Percentiles rank a stretch among this genome's conserved stretches.
Conservation (phyloP, 2,329 filamentous ascomycete species). For the Colletotrichum musicola region DNA sequence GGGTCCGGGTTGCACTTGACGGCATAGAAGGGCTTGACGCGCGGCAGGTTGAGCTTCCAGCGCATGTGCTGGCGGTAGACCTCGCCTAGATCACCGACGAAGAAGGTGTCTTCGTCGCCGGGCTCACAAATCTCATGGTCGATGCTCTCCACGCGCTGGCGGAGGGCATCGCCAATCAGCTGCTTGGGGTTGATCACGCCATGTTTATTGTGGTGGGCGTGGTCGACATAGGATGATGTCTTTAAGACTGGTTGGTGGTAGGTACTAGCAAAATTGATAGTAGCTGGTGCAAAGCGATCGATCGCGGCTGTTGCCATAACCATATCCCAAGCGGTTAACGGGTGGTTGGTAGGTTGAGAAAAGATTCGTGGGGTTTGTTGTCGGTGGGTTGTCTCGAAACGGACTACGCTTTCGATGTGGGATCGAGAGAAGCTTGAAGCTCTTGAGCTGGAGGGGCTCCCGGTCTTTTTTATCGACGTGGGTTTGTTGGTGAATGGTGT, state of each 20-base stretch:
- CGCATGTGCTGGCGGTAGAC: slow-evolving; percentile 98
- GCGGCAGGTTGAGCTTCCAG: slow-evolving; percentile 94
- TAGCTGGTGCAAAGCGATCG: slow-evolving; percentile 63
- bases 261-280: slow-evolving; percentile 59
- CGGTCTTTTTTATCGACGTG: not conserved
- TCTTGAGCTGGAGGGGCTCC: slow-evolving; percentile 7
- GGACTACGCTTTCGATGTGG: slow-evolving; percentile 24
- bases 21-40: slow-evolving; percentile 97
- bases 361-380: slow-evolving; percentile 30
- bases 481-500: slow-evolving; percentile 18
- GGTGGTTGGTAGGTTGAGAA: slow-evolving; percentile 40
- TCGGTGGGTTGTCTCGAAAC: slow-evolving; percentile 39
- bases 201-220: slow-evolving; percentile 55
- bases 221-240: slow-evolving; percentile 54
- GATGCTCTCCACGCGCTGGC: slow-evolving; percentile 85
- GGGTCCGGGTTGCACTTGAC: slow-evolving; percentile 99
- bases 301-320: slow-evolving; percentile 74
- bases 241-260: slow-evolving; percentile 62
- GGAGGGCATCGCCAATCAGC: slow-evolving; percentile 88
- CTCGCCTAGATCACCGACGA: slow-evolving; percentile 97
- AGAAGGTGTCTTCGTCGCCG: slow-evolving; percentile 97
- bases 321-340: slow-evolving; percentile 64
- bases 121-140: slow-evolving; percentile 89
- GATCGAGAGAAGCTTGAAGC: slow-evolving; percentile 27
- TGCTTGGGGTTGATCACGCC: slow-evolving; percentile 72